Evolutionary conservation across 345 rosid genomes (phyloP), one percentile per base, ranked within the genome.

Genomic region (Gossypium bickii): DNA sequence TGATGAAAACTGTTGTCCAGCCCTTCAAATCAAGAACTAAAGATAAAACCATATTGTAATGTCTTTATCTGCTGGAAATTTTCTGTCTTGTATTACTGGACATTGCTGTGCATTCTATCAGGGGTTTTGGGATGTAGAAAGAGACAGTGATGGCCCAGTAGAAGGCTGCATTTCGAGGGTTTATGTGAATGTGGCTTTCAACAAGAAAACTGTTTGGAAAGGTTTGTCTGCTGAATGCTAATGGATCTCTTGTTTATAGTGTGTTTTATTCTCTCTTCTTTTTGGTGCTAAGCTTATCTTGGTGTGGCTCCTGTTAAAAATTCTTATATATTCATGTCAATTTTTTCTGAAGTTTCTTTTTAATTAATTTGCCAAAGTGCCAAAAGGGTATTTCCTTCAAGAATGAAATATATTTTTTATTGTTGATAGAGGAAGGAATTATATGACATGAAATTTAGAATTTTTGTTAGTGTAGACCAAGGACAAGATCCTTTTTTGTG

Each of bases 131-230:
- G 89, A 93, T 48, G 81, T 93, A 65, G 83, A 79, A 69, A 84
- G 83, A 85, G 90, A 85, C 78, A 78, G 73, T 67, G 81, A 82
- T 74, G 87, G 74, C 67, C 71, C 89, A 7, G 82, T 83, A 76
- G 94, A 88, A 78, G 84, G 94, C 76, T 93, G 89, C 80, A 77
- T 84, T 77, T 74, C 93, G 88, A 81, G 74, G 57, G 85, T 93
- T 58, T 89, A 87, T 76, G 80, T 91, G 70, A 86, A 88, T 78
- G 92, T 95, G 83, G 96, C 90, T 73, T 95, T 93, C 88, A 79
- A 81, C 74, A 95, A 90, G 86, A 93, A 77, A 85, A 93, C 98
- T 61, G 84, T 95, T 76, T 95, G 94, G 87, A 95, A 86, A 93
- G 97, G 99, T 95, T 75, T 77, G 87, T 67, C 65, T 58, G 12